A percentile compares a stretch with the other conserved stretches of the same genome.
phyloP scores from a whole-genome alignment of 495 filamentous ascomycete genomes.

The Thermothielavioides terrestris region DNA sequence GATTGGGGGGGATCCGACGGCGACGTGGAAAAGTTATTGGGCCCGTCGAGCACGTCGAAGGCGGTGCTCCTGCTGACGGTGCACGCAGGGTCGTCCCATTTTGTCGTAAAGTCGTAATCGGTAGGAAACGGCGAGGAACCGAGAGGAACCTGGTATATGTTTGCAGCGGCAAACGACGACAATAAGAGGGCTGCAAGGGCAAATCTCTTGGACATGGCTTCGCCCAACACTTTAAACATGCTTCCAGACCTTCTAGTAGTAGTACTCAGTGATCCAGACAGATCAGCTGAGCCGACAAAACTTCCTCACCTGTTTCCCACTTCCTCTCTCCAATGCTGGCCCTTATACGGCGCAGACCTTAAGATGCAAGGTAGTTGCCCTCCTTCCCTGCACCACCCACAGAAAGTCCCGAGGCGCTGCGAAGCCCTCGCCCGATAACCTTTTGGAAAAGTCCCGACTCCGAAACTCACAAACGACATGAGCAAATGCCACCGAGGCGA shows the following conservation, averaged over 20 bases:
- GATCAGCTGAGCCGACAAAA: neutral
- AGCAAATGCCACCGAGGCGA: neutral
- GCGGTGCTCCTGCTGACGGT: neutral
- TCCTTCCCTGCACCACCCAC: neutral
- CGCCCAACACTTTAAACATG: neutral
- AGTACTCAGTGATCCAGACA: neutral
- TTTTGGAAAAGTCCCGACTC: neutral
- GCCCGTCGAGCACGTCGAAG: neutral
- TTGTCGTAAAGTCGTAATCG: neutral
- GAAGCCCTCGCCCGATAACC: neutral
- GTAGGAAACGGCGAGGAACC: neutral
- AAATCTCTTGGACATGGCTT: neutral
- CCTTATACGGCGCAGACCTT: neutral
- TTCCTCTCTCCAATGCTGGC: neutral
- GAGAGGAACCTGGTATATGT: neutral
- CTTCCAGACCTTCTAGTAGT: no score
- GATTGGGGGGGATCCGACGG: neutral
- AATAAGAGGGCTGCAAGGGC: neutral
- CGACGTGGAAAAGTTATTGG: conserved; percentile 3
- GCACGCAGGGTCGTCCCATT: neutral
- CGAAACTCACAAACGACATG: neutral
- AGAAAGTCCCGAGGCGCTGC: neutral
- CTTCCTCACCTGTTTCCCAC: neutral
- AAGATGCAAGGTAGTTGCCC: neutral
- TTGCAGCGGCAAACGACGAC: neutral